Percentiles rank a stretch among this genome's conserved stretches.
These are phyloP conservation scores for Fusarium metavorans DNA, from an alignment of 2,329 filamentous ascomycete species.

Conservation along the genomic window DNA sequence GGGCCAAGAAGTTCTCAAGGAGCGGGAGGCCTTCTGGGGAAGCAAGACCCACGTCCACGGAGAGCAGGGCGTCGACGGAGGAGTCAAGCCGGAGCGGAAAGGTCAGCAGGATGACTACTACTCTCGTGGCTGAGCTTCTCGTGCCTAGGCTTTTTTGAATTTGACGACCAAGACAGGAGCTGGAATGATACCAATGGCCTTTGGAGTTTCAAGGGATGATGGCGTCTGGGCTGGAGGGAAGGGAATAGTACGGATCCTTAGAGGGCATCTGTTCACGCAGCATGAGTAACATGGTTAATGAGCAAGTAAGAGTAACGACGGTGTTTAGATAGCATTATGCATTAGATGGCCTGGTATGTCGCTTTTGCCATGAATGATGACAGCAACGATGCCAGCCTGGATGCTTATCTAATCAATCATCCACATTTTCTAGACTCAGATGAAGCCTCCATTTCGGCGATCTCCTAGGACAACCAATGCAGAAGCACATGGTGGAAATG, in stretches of 20 bases:
- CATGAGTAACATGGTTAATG: slow-evolving; percentile 21
- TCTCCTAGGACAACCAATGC: slow-evolving; percentile 5
- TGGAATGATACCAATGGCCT: slow-evolving; percentile 31
- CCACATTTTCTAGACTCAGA: not conserved
- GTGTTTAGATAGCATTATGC: not conserved
- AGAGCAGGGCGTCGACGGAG: slow-evolving; percentile 55
- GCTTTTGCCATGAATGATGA: not conserved
- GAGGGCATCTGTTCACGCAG: slow-evolving; percentile 11
- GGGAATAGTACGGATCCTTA: slow-evolving; percentile 1
- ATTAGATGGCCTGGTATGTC: not conserved
- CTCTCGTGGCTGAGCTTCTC: slow-evolving; percentile 38
- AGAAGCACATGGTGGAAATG: not conserved
- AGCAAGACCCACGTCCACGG: slow-evolving; percentile 60
- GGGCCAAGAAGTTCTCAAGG: slow-evolving; percentile 80
- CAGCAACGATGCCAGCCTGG: not conserved
- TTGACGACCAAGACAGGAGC: not conserved
- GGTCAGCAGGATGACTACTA: slow-evolving; percentile 66
- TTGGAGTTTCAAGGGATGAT: slow-evolving; percentile 3
- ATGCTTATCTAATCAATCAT: not conserved
- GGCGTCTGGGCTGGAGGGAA: slow-evolving; percentile 16
- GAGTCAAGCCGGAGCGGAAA: slow-evolving; percentile 51
- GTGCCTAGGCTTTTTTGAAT: not conserved
- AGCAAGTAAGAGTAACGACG: slow-evolving; percentile 12
- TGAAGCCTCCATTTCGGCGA: slow-evolving; percentile 3
- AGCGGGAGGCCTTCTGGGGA: slow-evolving; percentile 81